A percentile compares a stretch with the other conserved stretches of the same genome.
Conservation (phyloP, 2,329 filamentous ascomycete species). For the Ustilaginoidea virens region DNA sequence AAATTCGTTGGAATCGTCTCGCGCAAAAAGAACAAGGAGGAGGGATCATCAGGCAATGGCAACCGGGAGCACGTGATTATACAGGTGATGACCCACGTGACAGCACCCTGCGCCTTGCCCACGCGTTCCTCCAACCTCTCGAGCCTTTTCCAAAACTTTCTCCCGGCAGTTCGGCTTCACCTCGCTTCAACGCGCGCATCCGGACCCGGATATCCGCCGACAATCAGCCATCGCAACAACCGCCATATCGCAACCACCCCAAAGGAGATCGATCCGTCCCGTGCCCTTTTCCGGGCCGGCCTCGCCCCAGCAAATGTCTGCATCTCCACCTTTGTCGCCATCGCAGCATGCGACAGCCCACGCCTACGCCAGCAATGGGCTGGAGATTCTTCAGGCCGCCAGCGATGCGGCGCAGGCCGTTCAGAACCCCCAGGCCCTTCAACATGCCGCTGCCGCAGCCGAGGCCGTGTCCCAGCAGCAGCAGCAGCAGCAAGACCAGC, state of each 20-base stretch:
- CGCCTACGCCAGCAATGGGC: constrained; percentile 28
- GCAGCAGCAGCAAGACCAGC: constrained; percentile 5
- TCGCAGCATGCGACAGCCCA: constrained; percentile 17
- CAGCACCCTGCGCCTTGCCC: too few relatives aligned
- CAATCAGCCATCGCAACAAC: constrained; percentile 24
- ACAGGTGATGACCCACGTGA: too few relatives aligned
- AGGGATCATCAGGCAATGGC: too few relatives aligned
- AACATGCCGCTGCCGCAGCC: constrained; percentile 22
- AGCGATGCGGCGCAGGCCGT: constrained; percentile 27
- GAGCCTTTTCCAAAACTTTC: too few relatives aligned
- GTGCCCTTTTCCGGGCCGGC: background rate
- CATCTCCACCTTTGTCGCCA: constrained; percentile 11
- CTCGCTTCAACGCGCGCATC: constrained; percentile 20
- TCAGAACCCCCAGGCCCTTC: constrained; percentile 21
- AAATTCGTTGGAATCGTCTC: too few relatives aligned
- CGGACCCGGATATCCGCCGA: constrained; percentile 26
- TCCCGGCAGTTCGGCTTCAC: constrained; percentile 25
- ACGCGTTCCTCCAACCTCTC: too few relatives aligned
- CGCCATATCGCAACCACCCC: constrained; percentile 5
- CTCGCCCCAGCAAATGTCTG: constrained; percentile 9
- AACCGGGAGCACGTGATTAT: too few relatives aligned
- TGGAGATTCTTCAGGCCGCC: constrained; percentile 29
- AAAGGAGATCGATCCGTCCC: constrained; percentile 1
- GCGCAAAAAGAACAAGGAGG: too few relatives aligned
- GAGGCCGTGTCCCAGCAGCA: constrained; percentile 11